Percentiles rank a stretch among this genome's conserved stretches.
phyloP scores from a whole-genome alignment of 257 asterid genomes.

The Solanum lycopersicoides region DNA sequence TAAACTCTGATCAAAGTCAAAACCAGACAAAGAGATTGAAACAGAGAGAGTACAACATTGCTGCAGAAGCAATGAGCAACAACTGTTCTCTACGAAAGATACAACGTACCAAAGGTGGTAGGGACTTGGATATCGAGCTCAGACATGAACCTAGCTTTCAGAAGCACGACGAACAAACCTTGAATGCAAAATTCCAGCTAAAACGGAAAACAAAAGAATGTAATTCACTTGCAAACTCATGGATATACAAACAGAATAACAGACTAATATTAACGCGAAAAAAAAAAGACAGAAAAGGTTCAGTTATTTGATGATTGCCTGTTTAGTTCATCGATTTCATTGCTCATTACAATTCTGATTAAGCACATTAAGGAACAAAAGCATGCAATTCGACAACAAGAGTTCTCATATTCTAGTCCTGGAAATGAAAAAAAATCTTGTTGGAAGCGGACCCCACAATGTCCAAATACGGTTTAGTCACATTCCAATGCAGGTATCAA shows the following conservation, averaged over 20 bases:
- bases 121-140: conserved; percentile 1
- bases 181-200: background rate
- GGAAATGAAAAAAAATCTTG: background rate
- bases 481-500: background rate
- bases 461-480: background rate
- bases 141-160: conserved; percentile 5
- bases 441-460: background rate
- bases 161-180: background rate
- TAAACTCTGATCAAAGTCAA: background rate
- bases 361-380: background rate
- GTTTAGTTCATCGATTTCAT: background rate
- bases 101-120: background rate
- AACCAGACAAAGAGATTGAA: background rate
- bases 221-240: background rate
- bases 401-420: background rate
- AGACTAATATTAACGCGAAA: background rate
- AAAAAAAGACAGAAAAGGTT: background rate
- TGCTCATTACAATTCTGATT: background rate
- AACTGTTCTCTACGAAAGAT: background rate
- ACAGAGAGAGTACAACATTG: background rate
- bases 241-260: background rate
- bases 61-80: background rate
- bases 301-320: background rate
- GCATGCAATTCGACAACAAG: background rate
- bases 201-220: background rate